Evolutionary conservation across 305 asterid species (phyloP), one percentile per base, ranked within the genome.

Genomic region (Galium porrigens): DNA sequence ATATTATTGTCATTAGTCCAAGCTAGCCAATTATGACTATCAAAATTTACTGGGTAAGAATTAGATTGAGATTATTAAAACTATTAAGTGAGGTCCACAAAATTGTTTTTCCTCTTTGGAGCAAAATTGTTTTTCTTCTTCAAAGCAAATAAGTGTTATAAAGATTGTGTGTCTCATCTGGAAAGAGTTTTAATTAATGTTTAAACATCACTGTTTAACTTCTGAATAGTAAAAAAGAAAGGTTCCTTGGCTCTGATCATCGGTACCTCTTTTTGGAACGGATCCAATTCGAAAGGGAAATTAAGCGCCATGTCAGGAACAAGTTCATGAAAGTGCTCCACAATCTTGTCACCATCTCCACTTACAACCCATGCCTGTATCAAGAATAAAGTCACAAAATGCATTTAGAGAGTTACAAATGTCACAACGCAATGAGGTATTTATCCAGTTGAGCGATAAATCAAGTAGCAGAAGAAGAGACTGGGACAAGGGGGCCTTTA

Each of bases 251-350:
- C 33, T 36, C n/a, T 65, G 37, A 68, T 34, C 33, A 52, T 37
- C 49, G 37, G 30, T 88, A 91, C 98, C 98, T 92, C 95, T 73
- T 92, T 89, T 59, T 92, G 98, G 76, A 92, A 92, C 64, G 95
- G 83, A 77, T 92, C 98, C 51, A 92, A 92, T 83, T 89, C 94
- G 71, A 92, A 92, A 6, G 98, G 94, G 78, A 86, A 92, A 70
- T 72, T 67, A 69, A 89, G 95, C 3, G 96, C 98, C 96, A 87
- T 83, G 72, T 92, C 98, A 59, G 98, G 98, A 74, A 92, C 84
- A 73, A 92, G 95, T 72, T 85, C 94, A 68, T 82, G 72, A 79
- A 92, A 92, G 51, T 79, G 74, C 70, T 85, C 85, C 27, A 81
- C 86, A 58, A 92, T 86, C 72, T 79, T 83, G 70, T 83, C 87